These are phyloP conservation scores for Hirsutella thompsonii DNA, from an alignment of 2,329 filamentous ascomycete genomes.

Conservation along the genomic window DNA sequence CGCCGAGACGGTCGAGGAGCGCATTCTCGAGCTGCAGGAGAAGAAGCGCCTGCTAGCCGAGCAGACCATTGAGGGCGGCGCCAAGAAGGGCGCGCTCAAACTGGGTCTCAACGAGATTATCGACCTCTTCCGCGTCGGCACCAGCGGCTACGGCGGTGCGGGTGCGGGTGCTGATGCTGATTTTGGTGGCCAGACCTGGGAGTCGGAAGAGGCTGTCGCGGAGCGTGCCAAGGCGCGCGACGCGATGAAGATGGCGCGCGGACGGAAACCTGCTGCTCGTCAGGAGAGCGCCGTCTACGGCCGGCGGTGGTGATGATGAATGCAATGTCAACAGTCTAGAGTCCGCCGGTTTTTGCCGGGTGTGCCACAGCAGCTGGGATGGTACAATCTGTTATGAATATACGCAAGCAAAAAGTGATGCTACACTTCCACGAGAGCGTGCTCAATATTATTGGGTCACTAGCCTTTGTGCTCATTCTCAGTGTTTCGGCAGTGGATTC, in stretches of 20 bases:
- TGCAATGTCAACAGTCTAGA: too few relatives aligned
- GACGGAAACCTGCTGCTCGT: conserved; percentile 14
- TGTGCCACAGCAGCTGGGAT: too few relatives aligned
- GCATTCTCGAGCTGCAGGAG: conserved; percentile 88
- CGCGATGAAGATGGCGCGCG: conserved; percentile 6
- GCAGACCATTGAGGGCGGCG: conserved; percentile 74
- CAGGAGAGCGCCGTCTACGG: conserved; percentile 27
- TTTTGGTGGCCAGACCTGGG: too few relatives aligned
- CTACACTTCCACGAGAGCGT: too few relatives aligned
- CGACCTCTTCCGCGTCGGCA: conserved; percentile 67
- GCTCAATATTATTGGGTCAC: too few relatives aligned
- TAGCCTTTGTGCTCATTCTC: too few relatives aligned
- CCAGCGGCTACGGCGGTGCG: conserved; percentile 15
- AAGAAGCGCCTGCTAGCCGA: conserved; percentile 88
- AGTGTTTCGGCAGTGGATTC: too few relatives aligned
- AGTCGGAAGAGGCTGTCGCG: conserved; percentile 1
- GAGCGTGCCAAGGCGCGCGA: conserved; percentile 9
- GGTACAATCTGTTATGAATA: too few relatives aligned
- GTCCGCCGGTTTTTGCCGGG: too few relatives aligned
- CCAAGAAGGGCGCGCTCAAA: conserved; percentile 63
- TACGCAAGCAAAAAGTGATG: too few relatives aligned
- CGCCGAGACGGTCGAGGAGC: conserved; percentile 75
- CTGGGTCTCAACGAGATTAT: conserved; percentile 89
- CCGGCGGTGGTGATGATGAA: conserved; percentile 28
- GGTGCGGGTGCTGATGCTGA: too few relatives aligned